phyloP scores from a whole-genome alignment of 2,329 filamentous ascomycete genomes.

The Alternaria triticina region DNA sequence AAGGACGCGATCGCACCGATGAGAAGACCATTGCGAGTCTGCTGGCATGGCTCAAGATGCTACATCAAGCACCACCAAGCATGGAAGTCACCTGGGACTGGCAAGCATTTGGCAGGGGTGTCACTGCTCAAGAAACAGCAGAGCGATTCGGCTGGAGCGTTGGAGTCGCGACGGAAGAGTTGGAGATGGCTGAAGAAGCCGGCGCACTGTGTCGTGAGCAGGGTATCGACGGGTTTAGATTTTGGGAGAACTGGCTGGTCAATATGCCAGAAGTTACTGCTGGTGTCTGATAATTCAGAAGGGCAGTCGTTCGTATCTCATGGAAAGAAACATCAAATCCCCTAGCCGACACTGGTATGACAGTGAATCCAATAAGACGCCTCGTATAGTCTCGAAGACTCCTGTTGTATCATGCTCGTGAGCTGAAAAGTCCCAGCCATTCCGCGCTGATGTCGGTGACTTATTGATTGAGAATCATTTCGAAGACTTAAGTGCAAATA shows the following conservation, averaged over 20 bases:
- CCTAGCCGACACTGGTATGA: neutral
- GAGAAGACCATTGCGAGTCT: constrained; percentile 84
- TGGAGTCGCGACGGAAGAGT: constrained; percentile 90
- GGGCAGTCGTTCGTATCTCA: neutral
- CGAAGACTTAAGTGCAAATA: neutral
- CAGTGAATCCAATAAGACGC: neutral
- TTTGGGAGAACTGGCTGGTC: constrained; percentile 78
- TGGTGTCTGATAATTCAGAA: neutral
- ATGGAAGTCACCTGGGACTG: constrained; percentile 76
- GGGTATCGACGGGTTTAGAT: constrained; percentile 85
- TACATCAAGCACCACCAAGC: constrained; percentile 70
- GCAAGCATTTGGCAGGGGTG: constrained; percentile 77
- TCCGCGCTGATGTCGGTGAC: neutral
- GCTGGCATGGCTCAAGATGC: constrained; percentile 75
- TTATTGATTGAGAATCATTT: neutral
- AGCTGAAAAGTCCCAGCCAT: neutral
- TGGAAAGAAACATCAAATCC: neutral
- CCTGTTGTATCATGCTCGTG: neutral
- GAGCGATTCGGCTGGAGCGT: constrained; percentile 96
- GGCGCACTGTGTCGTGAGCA: constrained; percentile 90
- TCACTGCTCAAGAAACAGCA: constrained; percentile 88
- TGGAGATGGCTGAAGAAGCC: constrained; percentile 95
- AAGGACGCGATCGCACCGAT: constrained; percentile 85
- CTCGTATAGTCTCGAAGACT: neutral
- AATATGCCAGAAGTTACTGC: constrained; percentile 14